phyloP scores from a whole-genome alignment of 1,284 basidiomycete species.

The Sphaerobolus stellatus region DNA sequence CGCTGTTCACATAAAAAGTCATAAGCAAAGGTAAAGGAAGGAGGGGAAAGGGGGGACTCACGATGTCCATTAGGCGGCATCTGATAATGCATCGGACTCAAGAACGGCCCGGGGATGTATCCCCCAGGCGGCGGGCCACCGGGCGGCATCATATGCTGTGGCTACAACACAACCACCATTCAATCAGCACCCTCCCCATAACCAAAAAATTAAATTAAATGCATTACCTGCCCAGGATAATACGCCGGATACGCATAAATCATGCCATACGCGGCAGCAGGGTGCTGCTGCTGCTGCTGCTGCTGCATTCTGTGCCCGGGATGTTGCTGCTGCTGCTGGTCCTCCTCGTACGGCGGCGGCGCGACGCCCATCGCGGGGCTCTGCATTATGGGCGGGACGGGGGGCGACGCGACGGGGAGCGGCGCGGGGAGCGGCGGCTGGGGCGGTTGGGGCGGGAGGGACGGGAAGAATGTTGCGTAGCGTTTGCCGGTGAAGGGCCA shows the following conservation, averaged over 20 bases:
- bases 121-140: slow-evolving; percentile 66
- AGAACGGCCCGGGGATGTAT: slow-evolving; percentile 74
- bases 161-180: slow-evolving; percentile 11
- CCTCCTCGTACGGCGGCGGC: slow-evolving; percentile 74
- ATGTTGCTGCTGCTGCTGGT: too few species aligned
- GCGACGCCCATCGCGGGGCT: slow-evolving; percentile 65
- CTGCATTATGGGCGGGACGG: slow-evolving; percentile 62
- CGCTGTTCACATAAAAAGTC: too few species aligned
- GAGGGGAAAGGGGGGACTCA: slow-evolving; percentile 20
- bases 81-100: slow-evolving; percentile 79
- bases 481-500: slow-evolving; percentile 92
- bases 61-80: slow-evolving; percentile 72
- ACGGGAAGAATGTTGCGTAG: slow-evolving; percentile 72
- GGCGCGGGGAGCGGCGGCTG: slow-evolving; percentile 37
- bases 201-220: slow-evolving; percentile 7
- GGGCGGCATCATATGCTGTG: slow-evolving; percentile 61
- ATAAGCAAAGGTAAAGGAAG: slow-evolving; percentile 7
- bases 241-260: slow-evolving; percentile 74
- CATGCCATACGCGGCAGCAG: slow-evolving; percentile 54
- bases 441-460: slow-evolving; percentile 41
- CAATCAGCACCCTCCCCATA: slow-evolving; percentile 2
- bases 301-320: too few species aligned
- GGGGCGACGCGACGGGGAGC: slow-evolving; percentile 50
- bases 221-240: slow-evolving; percentile 69
- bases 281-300: slow-evolving; percentile 45